Conservation (phyloP, 2,329 filamentous ascomycete species). For the Bipolaris zeicola region DNA sequence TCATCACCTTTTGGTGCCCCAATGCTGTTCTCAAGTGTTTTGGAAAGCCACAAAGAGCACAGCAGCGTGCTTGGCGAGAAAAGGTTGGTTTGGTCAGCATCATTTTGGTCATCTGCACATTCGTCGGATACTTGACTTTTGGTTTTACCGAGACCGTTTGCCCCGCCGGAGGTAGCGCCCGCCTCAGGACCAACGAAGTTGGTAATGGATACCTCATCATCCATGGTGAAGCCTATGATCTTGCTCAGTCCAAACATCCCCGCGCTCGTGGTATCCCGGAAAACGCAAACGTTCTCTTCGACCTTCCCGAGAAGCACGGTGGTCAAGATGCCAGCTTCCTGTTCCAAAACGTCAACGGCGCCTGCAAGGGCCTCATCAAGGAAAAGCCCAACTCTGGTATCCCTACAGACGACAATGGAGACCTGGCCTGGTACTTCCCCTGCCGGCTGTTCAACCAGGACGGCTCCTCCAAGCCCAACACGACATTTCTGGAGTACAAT, state of each 20-base stretch:
- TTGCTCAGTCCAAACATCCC: slow-evolving; percentile 78
- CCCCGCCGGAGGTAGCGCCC: slow-evolving; percentile 66
- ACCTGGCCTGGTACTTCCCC: slow-evolving; percentile 96
- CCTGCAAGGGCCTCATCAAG: slow-evolving; percentile 90
- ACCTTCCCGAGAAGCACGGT: slow-evolving; percentile 78
- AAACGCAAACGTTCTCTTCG: slow-evolving; percentile 81
- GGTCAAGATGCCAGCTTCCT: slow-evolving; percentile 96
- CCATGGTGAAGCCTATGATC: slow-evolving; percentile 87
- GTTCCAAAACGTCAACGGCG: slow-evolving; percentile 98
- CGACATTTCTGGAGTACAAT: slow-evolving; percentile 73
- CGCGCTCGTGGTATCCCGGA: slow-evolving; percentile 76
- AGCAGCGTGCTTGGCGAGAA: slow-evolving; percentile 93
- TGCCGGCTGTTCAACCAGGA: slow-evolving; percentile 93
- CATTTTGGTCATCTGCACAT: slow-evolving; percentile 82
- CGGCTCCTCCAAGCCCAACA: slow-evolving; percentile 78
- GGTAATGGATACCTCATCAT: slow-evolving; percentile 89
- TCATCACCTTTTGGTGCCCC: slow-evolving; percentile 94
- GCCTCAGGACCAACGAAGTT: slow-evolving; percentile 84
- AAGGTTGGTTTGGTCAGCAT: slow-evolving; percentile 97
- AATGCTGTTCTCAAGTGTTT: slow-evolving; percentile 83
- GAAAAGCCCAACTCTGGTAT: slow-evolving; percentile 73
- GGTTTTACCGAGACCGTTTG: slow-evolving; percentile 93
- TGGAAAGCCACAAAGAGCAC: slow-evolving; percentile 81
- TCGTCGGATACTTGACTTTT: slow-evolving; percentile 95
- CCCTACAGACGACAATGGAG: slow-evolving; percentile 69